These are phyloP conservation scores for Trametes sp. DNA, from an alignment of 1,284 basidiomycete species.

Conservation along the genomic window DNA sequence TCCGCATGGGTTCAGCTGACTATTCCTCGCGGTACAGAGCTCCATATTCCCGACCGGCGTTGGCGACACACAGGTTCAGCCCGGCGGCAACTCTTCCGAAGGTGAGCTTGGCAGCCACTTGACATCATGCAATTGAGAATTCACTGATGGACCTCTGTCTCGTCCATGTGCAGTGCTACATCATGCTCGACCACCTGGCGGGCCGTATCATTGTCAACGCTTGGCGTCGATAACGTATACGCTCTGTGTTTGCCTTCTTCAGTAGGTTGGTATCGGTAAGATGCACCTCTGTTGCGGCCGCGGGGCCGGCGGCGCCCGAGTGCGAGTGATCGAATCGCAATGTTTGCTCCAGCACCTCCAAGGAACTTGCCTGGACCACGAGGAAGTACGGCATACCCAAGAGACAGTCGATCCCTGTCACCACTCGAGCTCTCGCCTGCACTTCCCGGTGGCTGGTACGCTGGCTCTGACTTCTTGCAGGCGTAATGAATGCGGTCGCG, in stretches of 20 bases:
- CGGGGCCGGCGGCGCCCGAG: not conserved
- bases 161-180: not conserved
- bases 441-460: no score
- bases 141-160: not conserved
- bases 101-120: not conserved
- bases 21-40: not conserved
- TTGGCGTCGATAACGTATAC: not conserved
- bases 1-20: not conserved
- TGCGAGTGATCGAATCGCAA: not conserved
- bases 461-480: no score
- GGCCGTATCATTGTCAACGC: not conserved
- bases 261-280: not conserved
- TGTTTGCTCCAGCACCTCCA: not conserved
- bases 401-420: no score
- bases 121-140: not conserved
- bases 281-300: not conserved
- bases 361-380: not conserved
- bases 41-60: not conserved
- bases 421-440: no score
- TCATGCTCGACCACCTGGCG: not conserved
- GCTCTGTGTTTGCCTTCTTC: not conserved
- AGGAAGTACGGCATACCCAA: not conserved
- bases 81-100: not conserved
- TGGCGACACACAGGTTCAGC: not conserved
- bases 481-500: no score